phyloP scores from a whole-genome alignment of 2,329 filamentous ascomycete genomes.

The Metarhizium anisopliae region DNA sequence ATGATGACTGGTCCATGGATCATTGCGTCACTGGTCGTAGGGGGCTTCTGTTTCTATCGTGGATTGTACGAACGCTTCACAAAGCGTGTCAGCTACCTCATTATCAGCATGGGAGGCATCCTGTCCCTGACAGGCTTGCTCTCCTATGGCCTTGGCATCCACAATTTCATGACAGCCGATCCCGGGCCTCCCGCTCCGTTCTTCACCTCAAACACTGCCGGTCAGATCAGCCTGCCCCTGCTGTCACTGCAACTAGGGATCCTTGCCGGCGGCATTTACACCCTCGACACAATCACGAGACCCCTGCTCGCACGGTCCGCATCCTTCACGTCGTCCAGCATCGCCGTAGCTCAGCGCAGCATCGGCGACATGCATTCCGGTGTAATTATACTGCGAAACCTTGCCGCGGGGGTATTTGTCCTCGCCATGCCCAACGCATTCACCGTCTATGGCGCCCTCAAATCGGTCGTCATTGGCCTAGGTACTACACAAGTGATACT shows the following conservation, averaged over 20 bases:
- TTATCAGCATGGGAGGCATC: conserved; percentile 26
- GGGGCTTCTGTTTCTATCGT: conserved; percentile 23
- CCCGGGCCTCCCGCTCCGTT: conserved; percentile 12
- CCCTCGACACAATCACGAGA: conserved; percentile 30
- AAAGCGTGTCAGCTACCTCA: conserved; percentile 20
- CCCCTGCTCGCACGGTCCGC: conserved; percentile 38
- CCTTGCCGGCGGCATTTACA: conserved; percentile 32
- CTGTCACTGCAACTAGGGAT: conserved; percentile 38
- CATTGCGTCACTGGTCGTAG: conserved; percentile 25
- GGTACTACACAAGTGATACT: conserved; percentile 32
- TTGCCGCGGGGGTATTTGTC: conserved; percentile 34
- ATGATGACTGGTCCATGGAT: conserved; percentile 37
- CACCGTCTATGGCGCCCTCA: conserved; percentile 25
- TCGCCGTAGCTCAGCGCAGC: conserved; percentile 35
- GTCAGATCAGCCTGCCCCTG: conserved; percentile 26
- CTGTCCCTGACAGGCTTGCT: conserved; percentile 34
- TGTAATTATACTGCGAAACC: conserved; percentile 29
- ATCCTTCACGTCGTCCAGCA: conserved; percentile 38
- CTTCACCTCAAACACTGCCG: conserved; percentile 18
- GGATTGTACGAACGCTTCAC: conserved; percentile 23
- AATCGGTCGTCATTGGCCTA: conserved; percentile 29
- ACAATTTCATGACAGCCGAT: conserved; percentile 22
- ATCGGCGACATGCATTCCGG: conserved; percentile 39
- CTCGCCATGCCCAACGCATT: conserved; percentile 31
- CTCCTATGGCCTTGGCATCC: conserved; percentile 30